Evolutionary conservation across 768 basidiomycete genomes (phyloP).

Genomic region (Xerocomellus amylosporus): DNA sequence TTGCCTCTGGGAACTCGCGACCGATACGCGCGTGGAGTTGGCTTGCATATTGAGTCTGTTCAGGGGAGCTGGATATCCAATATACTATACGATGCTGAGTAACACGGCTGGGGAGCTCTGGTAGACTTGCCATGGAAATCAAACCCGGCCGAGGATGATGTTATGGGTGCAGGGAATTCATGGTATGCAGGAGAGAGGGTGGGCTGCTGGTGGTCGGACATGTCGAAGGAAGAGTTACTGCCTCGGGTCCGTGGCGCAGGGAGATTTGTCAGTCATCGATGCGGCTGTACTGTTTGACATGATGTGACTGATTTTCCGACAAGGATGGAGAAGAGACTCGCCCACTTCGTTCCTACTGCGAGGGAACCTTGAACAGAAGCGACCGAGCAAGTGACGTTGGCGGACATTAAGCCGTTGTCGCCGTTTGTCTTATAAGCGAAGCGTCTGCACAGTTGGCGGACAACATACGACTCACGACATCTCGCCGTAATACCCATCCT

Average conservation of each 20-base stretch:
- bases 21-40: conserved; percentile 58
- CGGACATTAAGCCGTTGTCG: background rate
- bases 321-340: no score
- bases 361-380: no score
- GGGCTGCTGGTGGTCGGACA: conserved; percentile 3
- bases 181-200: conserved; percentile 51
- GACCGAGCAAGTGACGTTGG: background rate
- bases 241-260: no score
- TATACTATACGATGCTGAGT: conserved; percentile 46
- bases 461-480: background rate
- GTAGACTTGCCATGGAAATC: conserved; percentile 64
- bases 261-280: no score
- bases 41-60: conserved; percentile 46
- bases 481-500: conserved; percentile 2
- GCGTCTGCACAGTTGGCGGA: background rate
- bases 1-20: conserved; percentile 68
- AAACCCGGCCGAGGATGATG: conserved; percentile 54
- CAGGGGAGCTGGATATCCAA: conserved; percentile 47
- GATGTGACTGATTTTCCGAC: no score
- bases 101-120: accelerated
- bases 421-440: background rate
- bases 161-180: conserved; percentile 54
- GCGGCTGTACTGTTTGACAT: no score
- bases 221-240: no score
- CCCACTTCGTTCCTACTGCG: no score